Evolutionary conservation across 495 filamentous ascomycete genomes (phyloP), one percentile per base, ranked within the genome.

Genomic region (Schizothecium vesticola): DNA sequence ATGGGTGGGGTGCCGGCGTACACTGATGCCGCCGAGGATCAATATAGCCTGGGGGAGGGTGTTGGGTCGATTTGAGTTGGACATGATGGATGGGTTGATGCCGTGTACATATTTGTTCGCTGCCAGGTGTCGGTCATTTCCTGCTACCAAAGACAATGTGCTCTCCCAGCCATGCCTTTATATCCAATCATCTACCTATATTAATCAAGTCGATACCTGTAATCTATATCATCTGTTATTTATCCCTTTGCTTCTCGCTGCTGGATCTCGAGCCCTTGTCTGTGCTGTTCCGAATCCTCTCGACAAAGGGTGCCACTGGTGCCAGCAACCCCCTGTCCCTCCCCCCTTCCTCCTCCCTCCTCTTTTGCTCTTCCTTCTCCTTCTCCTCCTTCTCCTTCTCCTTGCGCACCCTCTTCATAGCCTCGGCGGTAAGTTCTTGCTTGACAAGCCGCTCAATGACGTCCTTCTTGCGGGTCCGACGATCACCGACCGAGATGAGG

Each of bases 391-490:
- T 75, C 57, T 83, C 77, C 71, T 84, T 86, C 61, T 84, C 81
- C 79, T 89, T 90, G 77, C 86, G 80, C 60, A 92, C 84, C 75
- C 89, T 89, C 68, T 87, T 83, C 79, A 94, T 91, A 0, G 88
- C 90, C 72, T 91, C 85, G 36, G 83, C 80, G 3, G 91, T 94
- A 61, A 93, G 78, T 61, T 91, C 85, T 76, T 93, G 90, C 13
- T 89, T 84, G 71, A 87, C 85, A 72, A 93, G 84, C 28, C 87
- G 85, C 74, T 93, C 90, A 0, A 92, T 78, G 1, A 94, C 89
- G 61, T 94, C 91, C 85, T 91, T 92, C 84, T 94, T 94, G 25
- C 91, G 85, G 0, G 90, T 90, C 28, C 83, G 82, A 3, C 86
- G 83, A 69, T 92, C 90, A 8, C 91, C 91, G 31, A 93, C 82